Base-by-base conservation (phyloP, 768 basidiomycete genomes). In the Podaxis sp. region DNA sequence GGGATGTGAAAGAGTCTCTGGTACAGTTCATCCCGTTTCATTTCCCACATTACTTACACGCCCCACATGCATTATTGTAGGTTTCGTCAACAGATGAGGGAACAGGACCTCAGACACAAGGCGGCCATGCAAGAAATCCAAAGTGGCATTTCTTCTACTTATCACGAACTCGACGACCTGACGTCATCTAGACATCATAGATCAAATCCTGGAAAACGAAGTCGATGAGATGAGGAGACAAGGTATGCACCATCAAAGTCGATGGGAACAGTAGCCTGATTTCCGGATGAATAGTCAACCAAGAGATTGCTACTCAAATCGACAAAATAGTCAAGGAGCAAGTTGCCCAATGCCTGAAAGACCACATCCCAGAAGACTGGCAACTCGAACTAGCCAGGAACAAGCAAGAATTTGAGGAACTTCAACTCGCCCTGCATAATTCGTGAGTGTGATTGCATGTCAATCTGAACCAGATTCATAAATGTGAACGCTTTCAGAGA, bases 371-470 rank as follows among this genome's bases (percentile, higher is more conserved):
- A 2, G 67, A 76, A 46, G 70, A 77, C 5, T 70, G 83, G n/a
- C 82, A 82, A 61, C 71, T 78, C 5, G 78, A 84, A 61, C 70
- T 87, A 0, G 71, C 69, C 5, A 63, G 69, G n/a, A 77, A 80
- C 60, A 77, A 77, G 63, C 66, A 61, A 5, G 74, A 82, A 63
- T 73, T 87, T 7, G 77, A 81, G 23, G 72, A 77, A 57, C 73
- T 82, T 23, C 76, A 79, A 55, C 70, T 76, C 18, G 70, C 76
- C 9, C 72, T 87, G 9, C 80, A 84, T 64, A 86, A 87, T 65
- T 83, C 82, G 86, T 86, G 63, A 62, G 84, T 75, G 3, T 16
- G n/a, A 37, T 50, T 58, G 5, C 7, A 13, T 21, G 5, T 21
- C 21, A 16, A 44, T 55, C 27, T n/a, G 32, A 32, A 42, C 36